Evolutionary conservation across 208 protist genomes (phyloP), one percentile per base, ranked within the genome.

Genomic region (Herpetomonas samuelpessoai): DNA sequence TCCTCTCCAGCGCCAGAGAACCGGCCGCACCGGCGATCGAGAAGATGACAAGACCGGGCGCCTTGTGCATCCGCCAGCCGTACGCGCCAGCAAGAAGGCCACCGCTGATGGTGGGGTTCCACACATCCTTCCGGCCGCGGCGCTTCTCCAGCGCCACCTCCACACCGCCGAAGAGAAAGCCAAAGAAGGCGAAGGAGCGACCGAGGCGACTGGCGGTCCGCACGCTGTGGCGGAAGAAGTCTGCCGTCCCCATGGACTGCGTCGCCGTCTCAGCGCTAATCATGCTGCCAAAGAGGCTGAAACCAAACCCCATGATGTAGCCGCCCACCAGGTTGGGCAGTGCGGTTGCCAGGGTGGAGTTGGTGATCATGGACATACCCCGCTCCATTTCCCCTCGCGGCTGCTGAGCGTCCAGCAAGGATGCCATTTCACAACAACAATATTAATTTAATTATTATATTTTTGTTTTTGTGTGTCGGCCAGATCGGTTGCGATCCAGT

Each of bases 81-180:
- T 96, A 96, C 19, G 51, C 76, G 18, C 82, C 91, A 29, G 76
- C 86, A 44, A 96, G 55, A 2, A 92, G 41, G 1, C 73, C 91
- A 45, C 91, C 91, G 12, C 75, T 66, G 26, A 84, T 55, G 10
- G 83, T 88, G 12, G 88, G 81, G 66, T 96, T 96, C 82, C 76
- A 92, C 59, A 72, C 29, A 59, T 96, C 91, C 65, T 96, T 94
- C 21, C 71, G 65, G 7, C 86, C 91, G 16, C 91, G 86, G 2
- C 91, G 88, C 84, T 96, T 96, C 81, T 96, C 88, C 51, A 96
- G 57, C 52, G 86, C 88, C 45, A 93, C 88, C 71, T 96, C 91
- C 19, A 95, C 68, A 3, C 88, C 88, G 16, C 88, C 84, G 53
- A 96, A 95, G 51, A 96, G 68, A 51, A 96, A 92, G 22, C 88